Evolutionary conservation across 139 green algal species (phyloP), one percentile per base, ranked within the genome.

Genomic region (Pleodorina starrii): DNA sequence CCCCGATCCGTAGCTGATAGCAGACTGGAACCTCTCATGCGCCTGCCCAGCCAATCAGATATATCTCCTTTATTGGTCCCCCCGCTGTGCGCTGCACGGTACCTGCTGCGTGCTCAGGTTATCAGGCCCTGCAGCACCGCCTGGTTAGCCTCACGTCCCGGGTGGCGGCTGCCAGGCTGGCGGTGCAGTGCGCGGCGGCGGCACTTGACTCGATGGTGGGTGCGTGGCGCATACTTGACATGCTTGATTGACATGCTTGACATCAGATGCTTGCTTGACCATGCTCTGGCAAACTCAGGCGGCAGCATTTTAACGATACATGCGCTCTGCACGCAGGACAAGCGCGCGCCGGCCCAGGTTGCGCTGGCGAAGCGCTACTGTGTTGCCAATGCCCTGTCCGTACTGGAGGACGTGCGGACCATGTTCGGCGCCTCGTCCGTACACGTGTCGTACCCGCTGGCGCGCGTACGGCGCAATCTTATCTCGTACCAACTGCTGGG

Each of bases 91-190:
- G n/a, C n/a, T n/a, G n/a, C n/a, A n/a, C n/a, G n/a, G n/a, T n/a
- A n/a, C n/a, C n/a, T n/a, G n/a, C n/a, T n/a, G n/a, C n/a, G n/a
- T n/a, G n/a, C n/a, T n/a, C 75, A 68, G 44, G 75, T 46, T 83
- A 68, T n/a, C 46, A 83, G 75, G 75, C 46, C 1, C 46, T 83
- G 1, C 5, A 66, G 75, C 75, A 83, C 46, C 75, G 75, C 4
- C 11, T 83, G 29, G 75, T 36, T 10, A 7, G 4, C 14, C 75
- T 68, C 44, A 2, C 10, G 29, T 44, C 29, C 9, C 75, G 75
- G 2, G 75, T 83, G 75, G 75, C 42, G 27, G 75, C 29, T 2
- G 75, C 75, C 21, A 27, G 75, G 75, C 75, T 83, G n/a, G 12
- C 66, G 75, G 75, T 66, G 75, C 40, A 35, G 46, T 4, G 16